Conservation (phyloP, 805 yeast species). For the Candida ulmi region DNA sequence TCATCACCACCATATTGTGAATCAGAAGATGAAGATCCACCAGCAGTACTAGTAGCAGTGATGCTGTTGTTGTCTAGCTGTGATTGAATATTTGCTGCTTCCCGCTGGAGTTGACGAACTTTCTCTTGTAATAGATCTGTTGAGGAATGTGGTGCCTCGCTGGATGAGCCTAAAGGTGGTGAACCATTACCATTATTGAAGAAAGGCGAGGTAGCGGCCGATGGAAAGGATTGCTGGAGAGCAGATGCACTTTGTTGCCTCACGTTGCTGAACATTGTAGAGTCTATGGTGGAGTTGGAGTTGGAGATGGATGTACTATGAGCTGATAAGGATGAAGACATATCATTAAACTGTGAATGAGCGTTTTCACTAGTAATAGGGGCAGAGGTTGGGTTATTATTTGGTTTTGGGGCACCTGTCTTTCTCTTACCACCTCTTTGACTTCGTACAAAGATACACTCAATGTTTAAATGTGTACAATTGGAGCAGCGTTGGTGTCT, state of each 20-base stretch:
- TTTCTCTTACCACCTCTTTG: constrained; percentile 52
- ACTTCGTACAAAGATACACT: constrained; percentile 52
- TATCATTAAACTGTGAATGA: too few species aligned
- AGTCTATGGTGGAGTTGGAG: constrained; percentile 1
- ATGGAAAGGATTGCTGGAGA: constrained; percentile 1
- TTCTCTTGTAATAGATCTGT: constrained; percentile 13
- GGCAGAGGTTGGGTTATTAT: too few species aligned
- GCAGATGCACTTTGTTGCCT: too few species aligned
- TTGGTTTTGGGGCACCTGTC: constrained; percentile 6
- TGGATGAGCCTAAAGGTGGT: not conserved
- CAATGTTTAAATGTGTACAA: constrained; percentile 37
- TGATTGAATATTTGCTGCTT: constrained; percentile 18
- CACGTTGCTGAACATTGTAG: constrained; percentile 2
- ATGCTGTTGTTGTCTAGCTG: constrained; percentile 10
- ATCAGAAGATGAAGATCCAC: not conserved
- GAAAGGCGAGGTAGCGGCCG: constrained; percentile 11
- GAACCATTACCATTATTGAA: not conserved
- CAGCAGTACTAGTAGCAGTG: not conserved
- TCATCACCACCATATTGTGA: not conserved
- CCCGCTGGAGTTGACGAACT: constrained; percentile 17
- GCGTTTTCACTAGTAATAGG: not conserved
- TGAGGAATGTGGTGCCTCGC: not conserved
- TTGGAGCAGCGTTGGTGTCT: constrained; percentile 38
- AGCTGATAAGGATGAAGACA: not conserved
- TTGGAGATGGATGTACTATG: not conserved